Base-by-base conservation (phyloP, 1,284 basidiomycete species). In the Heimioporus retisporus region DNA sequence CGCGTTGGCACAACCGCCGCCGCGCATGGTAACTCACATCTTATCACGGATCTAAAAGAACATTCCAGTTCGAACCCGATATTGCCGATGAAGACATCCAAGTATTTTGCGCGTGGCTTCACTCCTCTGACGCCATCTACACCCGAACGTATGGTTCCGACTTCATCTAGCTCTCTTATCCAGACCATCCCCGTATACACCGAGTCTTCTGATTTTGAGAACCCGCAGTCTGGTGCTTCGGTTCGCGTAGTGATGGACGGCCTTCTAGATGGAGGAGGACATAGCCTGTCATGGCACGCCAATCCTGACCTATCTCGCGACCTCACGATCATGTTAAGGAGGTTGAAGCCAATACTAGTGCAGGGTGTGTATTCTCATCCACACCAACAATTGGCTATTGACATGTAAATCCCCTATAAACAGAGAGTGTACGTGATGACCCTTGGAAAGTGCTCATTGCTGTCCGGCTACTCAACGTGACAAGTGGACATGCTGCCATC, bases 361-460 rank as follows among this genome's bases (percentile, higher is more conserved):
- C 75, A 80, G 35, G 75, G 78, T 79, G 53, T 18, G 74, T 65
- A 3, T 13, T 46, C 61, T 57, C 21, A 15, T 23, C n/a, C 21
- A 23, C 23, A 23, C 3, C 23, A 1, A 19, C 7, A 3, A 42
- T 51, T 59, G 18, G 35, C 11, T 16, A 35, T 35, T 35, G 35
- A 35, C 40, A 19, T 57, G 15, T 4, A 2, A 15, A 48, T n/a
- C 35, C 21, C 43, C 31, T 28, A 40, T 28, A 54, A 46, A 35
- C 63, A 77, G 78, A 80, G 54, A 67, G 53, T 28, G 65, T 77
- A 40, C 65, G 58, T 21, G 73, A 73, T 19, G 66, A 80, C 59
- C 76, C 73, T 1, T 77, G 76, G 76, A 79, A 80, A 61, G 66
- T 77, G n/a, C 72, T 77, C 23, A 69, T 80, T 60, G 76, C 77